Evolutionary conservation across 2,329 filamentous ascomycete species (phyloP), one percentile per base, ranked within the genome.

Genomic region (Cercospora canescens): DNA sequence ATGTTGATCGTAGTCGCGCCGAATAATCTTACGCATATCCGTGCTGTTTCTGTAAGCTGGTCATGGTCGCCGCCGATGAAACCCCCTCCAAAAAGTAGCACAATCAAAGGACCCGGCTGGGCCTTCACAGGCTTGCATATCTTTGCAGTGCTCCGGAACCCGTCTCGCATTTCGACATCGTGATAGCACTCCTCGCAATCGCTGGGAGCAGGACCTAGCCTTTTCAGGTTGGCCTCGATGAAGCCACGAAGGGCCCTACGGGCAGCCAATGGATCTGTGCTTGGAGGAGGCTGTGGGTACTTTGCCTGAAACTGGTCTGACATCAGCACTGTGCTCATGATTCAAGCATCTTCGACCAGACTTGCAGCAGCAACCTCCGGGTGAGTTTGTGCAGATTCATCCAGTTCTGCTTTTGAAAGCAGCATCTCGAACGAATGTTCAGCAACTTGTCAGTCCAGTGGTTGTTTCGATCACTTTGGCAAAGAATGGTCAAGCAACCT

Each of bases 1-100:
- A 82, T 76, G 68, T 79, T 81, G 6, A 83, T 75, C 18, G 78
- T 79, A 3, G 81, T 76, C n/a, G 78, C 81, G 1, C 77, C 78
- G 9, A 81, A 75, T 6, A 72, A 54, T 26, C 67, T 63, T 2
- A 70, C 71, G 18, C 75, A 55, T 16, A 75, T 75, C n/a, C 72
- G 62, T 6, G 70, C 68, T 24, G 65, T 69, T 5, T 70, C 68
- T 12, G 71, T 73, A 21, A 73, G 63, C 41, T 75, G 73, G 21
- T 73, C 67, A 32, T 71, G 69, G 57, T 65, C 67, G 6, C 74
- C 74, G 24, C 67, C 67, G 28, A 73, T 65, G 59, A 75, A 76
- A 1, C 74, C 75, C 9, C 75, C 75, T 7, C 73, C 75, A 56
- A 69, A 74, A 7, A 67, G 26, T 16, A 76, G 65, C 21, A 76